Evolutionary conservation across 495 filamentous ascomycete genomes (phyloP).

Genomic region (Penicillium verhagenii): DNA sequence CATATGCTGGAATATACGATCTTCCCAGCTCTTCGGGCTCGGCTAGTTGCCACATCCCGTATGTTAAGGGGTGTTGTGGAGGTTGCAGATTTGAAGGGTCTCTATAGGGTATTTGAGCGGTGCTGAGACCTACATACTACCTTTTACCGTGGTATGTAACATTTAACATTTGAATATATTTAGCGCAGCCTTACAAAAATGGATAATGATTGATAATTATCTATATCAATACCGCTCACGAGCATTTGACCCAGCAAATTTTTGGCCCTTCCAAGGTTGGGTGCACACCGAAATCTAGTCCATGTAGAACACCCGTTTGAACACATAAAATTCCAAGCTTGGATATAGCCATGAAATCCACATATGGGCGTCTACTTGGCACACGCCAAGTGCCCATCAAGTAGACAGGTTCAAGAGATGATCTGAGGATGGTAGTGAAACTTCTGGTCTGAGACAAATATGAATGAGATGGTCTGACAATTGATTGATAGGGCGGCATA

Average conservation of each 20-base stretch:
- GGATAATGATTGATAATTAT: neutral
- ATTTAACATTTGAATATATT: neutral
- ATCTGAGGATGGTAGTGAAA: neutral
- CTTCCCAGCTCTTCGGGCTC: conserved; percentile 82
- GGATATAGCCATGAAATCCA: no score
- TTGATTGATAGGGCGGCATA: no score
- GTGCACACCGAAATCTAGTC: no score
- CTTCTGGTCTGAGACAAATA: neutral
- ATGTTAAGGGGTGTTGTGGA: conserved; percentile 81
- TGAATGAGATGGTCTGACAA: neutral
- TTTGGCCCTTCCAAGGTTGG: no score
- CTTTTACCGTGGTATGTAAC: neutral
- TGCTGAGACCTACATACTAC: conserved; percentile 55
- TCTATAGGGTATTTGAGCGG: conserved; percentile 97
- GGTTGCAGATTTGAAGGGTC: conserved; percentile 88
- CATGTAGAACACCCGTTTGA: no score
- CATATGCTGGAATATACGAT: conserved; percentile 77
- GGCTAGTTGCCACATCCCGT: conserved; percentile 78
- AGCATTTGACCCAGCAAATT: no score
- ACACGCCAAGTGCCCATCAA: neutral
- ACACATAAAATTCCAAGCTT: no score
- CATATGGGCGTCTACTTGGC: no score
- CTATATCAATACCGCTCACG: neutral
- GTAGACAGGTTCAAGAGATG: neutral
- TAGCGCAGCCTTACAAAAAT: neutral